Percentiles rank a stretch among this genome's conserved stretches.
phyloP scores from a whole-genome alignment of 306 rosid genomes.

The Medicago arabica region DNA sequence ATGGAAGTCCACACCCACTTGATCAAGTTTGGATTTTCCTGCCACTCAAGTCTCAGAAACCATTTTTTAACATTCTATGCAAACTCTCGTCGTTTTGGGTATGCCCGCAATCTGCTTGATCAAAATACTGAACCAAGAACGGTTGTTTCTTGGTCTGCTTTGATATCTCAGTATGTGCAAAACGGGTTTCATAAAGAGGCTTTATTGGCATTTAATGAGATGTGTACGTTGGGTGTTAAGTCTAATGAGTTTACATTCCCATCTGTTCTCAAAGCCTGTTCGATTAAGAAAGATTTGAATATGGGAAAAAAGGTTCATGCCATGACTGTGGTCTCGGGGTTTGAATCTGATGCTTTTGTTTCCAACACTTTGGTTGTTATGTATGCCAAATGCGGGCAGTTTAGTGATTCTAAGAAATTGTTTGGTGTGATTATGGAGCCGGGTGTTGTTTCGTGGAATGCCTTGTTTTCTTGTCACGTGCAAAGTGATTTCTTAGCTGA shows the following conservation, averaged over 20 bases:
- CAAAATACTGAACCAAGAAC: constrained; percentile 63
- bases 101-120: constrained; percentile 70
- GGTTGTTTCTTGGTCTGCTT: constrained; percentile 82
- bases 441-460: constrained; percentile 83
- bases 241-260: constrained; percentile 78
- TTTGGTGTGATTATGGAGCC: constrained; percentile 58
- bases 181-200: constrained; percentile 72
- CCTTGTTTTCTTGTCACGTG: constrained; percentile 76
- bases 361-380: constrained; percentile 80
- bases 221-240: constrained; percentile 63
- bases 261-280: constrained; percentile 80
- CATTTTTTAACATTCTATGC: constrained; percentile 59
- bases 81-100: constrained; percentile 52
- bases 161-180: constrained; percentile 79
- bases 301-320: constrained; percentile 75
- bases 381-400: constrained; percentile 78
- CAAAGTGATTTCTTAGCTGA: constrained; percentile 59
- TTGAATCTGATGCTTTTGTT: constrained; percentile 78
- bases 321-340: constrained; percentile 64
- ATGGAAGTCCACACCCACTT: constrained; percentile 71
- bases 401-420: constrained; percentile 66
- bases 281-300: constrained; percentile 56
- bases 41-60: constrained; percentile 52
- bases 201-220: constrained; percentile 59
- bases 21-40: constrained; percentile 63